These are phyloP conservation scores for Cadophora luteo-olivacea DNA, from an alignment of 2,329 filamentous ascomycete species.

Conservation along the genomic window DNA sequence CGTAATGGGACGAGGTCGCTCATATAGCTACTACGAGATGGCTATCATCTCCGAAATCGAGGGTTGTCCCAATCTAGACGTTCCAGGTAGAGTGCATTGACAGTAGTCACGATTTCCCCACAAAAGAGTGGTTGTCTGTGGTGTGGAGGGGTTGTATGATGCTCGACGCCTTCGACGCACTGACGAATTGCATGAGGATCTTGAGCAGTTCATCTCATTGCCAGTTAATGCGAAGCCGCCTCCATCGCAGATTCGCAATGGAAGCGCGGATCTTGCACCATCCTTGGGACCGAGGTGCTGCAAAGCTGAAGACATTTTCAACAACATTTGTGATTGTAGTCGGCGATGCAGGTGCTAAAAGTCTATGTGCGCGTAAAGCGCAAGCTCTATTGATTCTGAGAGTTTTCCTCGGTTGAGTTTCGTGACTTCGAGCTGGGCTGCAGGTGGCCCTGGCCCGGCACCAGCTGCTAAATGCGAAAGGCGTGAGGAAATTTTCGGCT, in stretches of 20 bases:
- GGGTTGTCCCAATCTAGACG: conserved; percentile 24
- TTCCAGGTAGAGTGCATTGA: conserved; percentile 30
- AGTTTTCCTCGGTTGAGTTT: not conserved
- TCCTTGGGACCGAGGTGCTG: not conserved
- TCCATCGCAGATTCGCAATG: not conserved
- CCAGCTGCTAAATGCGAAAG: not conserved
- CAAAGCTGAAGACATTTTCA: not conserved
- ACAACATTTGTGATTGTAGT: not conserved
- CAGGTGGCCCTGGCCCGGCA: not conserved
- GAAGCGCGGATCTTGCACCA: not conserved
- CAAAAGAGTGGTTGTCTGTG: conserved; percentile 5
- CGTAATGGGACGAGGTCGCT: conserved; percentile 18
- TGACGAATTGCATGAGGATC: conserved; percentile 22
- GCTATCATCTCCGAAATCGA: conserved; percentile 22
- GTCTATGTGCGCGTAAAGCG: not conserved
- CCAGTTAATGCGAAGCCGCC: conserved; percentile 11
- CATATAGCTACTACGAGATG: conserved; percentile 19
- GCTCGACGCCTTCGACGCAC: conserved; percentile 17
- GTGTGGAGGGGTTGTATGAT: conserved; percentile 15
- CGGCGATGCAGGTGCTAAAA: not conserved
- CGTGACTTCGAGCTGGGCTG: not conserved
- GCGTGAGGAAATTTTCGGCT: not conserved
- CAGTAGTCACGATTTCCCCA: conserved; percentile 24
- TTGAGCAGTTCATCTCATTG: conserved; percentile 19
- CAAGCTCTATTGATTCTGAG: not conserved